Evolutionary conservation across 2,329 filamentous ascomycete species (phyloP).

Genomic region (Arthrobotrys musiformis): DNA sequence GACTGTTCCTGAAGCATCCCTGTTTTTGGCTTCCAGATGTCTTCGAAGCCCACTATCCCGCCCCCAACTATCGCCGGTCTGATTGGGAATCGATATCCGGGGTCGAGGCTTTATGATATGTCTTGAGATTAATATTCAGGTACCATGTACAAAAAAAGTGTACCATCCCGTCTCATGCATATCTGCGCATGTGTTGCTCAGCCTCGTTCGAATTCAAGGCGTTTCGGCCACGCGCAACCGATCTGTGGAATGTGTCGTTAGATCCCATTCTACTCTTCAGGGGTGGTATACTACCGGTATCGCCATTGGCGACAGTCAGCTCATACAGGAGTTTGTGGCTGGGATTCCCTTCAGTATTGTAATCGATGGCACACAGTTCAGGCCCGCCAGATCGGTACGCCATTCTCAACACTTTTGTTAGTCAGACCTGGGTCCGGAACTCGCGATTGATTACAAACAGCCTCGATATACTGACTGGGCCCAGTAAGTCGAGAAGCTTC

Average conservation of each 20-base stretch:
- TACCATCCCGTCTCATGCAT: neutral
- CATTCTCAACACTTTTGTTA: neutral
- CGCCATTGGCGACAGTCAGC: conserved; percentile 31
- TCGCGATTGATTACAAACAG: too few relatives aligned
- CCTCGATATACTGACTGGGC: too few relatives aligned
- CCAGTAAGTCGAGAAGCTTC: neutral
- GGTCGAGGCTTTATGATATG: neutral
- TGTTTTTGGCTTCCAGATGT: conserved; percentile 16
- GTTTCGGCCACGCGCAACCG: neutral
- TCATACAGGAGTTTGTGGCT: conserved; percentile 24
- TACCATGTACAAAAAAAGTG: too few relatives aligned
- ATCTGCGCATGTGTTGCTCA: conserved; percentile 37
- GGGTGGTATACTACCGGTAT: conserved; percentile 6
- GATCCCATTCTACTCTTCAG: neutral
- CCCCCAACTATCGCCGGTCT: neutral
- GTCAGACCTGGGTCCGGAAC: neutral
- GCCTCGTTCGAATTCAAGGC: conserved; percentile 40
- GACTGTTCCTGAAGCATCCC: conserved; percentile 35
- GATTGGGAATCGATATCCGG: neutral
- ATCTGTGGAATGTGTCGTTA: neutral
- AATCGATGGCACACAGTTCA: too few relatives aligned
- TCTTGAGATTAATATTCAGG: neutral
- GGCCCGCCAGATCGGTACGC: neutral
- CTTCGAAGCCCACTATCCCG: neutral
- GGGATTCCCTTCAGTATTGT: too few relatives aligned